Base-by-base conservation (phyloP, 106 monocot genomes). In the Vanilla planifolia region DNA sequence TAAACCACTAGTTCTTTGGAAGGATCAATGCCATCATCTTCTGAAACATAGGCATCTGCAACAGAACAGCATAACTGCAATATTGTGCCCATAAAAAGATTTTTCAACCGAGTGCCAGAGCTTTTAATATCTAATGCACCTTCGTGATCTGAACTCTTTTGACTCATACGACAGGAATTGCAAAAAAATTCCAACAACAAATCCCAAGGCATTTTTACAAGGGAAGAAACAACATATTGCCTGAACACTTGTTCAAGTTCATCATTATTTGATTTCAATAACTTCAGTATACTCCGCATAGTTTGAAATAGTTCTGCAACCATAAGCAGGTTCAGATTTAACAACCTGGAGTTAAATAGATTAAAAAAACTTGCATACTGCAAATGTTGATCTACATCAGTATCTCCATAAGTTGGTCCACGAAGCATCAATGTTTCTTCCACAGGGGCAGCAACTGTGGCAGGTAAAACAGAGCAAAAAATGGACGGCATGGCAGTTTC, bases 31-130 rank as follows among this genome's bases (percentile, higher is more conserved):
- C 37, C 25, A 33, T 19, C 55, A 43, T 47, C 65, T 37, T 75
- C 69, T 1, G 33, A 30, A 66, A 62, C 62, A 52, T 74, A 65
- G 55, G 65, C 48, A 16, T 67, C 63, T 62, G 74, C 57, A 67
- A 88, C 33, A 28, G 83, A 80, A 75, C 88, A 77, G 21, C 80
- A 58, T 15, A 79, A 47, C 46, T 80, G 88, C 55, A 83, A 60
- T 24, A 77, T 24, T 47, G 46, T 57, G 4, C 76, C 79, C 36
- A 77, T 48, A 65, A 88, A 63, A 33, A 80, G 20, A 60, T 45
- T 62, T 20, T 60, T 64, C 7, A 26, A 40, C 33, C 33, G 33
- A 43, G 50, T 36, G 5, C n/a, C 55, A 65, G 33, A 44, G 48
- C 57, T 59, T 29, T 23, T 47, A 33, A 19, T 41, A 59, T 65